Evolutionary conservation across 441 rosid species (phyloP), one percentile per base, ranked within the genome.

Genomic region (Corymbia citriodora): DNA sequence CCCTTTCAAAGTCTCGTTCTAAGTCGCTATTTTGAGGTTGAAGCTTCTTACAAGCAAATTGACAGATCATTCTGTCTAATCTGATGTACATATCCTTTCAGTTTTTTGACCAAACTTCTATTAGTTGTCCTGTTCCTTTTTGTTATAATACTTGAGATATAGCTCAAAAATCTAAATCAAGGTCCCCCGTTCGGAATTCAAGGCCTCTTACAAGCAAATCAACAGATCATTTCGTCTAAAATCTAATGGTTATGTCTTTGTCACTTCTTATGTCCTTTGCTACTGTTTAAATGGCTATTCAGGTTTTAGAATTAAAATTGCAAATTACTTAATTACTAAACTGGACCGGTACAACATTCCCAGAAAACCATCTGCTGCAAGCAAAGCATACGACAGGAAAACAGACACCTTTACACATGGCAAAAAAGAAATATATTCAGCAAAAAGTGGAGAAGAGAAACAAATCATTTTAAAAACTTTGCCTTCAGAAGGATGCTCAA

Each of bases 401-500:
- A 79, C 52, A 45, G 16, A 2, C n/a, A 79, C 83, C 83, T 79
- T 79, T 79, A 25, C 85, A 45, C 17, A 4, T 1, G 3, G n/a
- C 17, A 4, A 13, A 65, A 65, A 23, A 45, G 52, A 79, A 16
- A 23, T 23, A 45, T 45, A 79, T 45, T 79, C 85, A 45, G 52
- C 45, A 12, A 45, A 79, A 79, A 68, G 45, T 40, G 45, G 27
- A 79, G 85, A 23, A 45, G 52, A 79, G n/a, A n/a, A 79, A 79
- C n/a, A 23, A 45, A 79, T 45, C 17, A 79, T 21, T 79, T 45
- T 3, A 89, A 74, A 79, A 55, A 79, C 31, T 48, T 74, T 89
- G 87, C 90, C 90, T 89, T 89, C 90, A 18, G 90, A 89, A 36
- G 90, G 90, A 79, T 89, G 90, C 65, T 89, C 90, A 89, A 89